Evolutionary conservation across 108 stramenopile genomes (phyloP), one percentile per base, ranked within the genome.

Genomic region (Skeletonema costatum): DNA sequence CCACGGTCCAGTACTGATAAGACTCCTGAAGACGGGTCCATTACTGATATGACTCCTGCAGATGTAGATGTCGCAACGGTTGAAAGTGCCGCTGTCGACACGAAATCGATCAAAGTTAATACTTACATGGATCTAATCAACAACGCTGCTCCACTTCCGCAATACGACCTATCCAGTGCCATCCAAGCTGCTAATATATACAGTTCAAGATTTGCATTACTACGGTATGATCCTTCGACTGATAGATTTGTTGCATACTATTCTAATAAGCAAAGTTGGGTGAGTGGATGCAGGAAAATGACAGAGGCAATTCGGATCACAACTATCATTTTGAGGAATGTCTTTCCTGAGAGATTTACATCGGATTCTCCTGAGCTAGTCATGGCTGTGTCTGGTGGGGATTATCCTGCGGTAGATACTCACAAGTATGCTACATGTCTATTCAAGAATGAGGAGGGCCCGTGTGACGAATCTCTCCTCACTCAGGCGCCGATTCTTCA

Each of bases 151-250:
- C 64, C 48, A 11, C 74, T 75, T 0, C 74, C 74, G 35, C 38
- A 38, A 14, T 75, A 58, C 19, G 48, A 25, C 32, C 65, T 75
- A 12, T 25, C 50, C 0, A 19, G 21, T 30, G 64, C 53, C 32
- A 50, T 75, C 32, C 16, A 58, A 14, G 62, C 32, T 53, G 38
- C 64, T 30, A 19, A 64, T 10, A 66, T 36, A 7, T 75, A 60
- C 38, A 36, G 38, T 36, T 58, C 64, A 16, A 44, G 64, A 30
- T 75, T 75, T 42, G 64, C 74, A 29, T 16, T 75, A 56, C 65
- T 75, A 2, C 31, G 64, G 44, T 75, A 75, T 51, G 74, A 75
- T 46, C 74, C 74, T 41, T 16, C 74, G 35, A 36, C 50, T 9
- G 53, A 75, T 67, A 30, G 32, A 39, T 75, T 75, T 7, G n/a